phyloP scores from a whole-genome alignment of 108 stramenopile species.

The Cylindrotheca closterium region DNA sequence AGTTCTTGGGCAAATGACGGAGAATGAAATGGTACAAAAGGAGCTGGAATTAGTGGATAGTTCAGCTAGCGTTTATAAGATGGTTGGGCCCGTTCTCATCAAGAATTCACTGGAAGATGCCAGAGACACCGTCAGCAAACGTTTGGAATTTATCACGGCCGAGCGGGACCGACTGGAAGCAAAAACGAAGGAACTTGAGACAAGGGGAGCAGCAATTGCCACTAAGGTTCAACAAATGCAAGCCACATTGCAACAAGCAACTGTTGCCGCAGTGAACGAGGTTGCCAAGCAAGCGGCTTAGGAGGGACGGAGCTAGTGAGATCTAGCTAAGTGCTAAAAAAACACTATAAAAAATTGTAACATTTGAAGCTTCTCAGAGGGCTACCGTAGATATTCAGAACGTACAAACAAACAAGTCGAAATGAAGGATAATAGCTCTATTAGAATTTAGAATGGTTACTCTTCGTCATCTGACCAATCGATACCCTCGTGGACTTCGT shows the following conservation, averaged over 20 bases:
- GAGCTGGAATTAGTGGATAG: conserved; percentile 50
- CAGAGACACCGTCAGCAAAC: conserved; percentile 80
- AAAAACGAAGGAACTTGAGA: conserved; percentile 53
- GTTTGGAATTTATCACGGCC: conserved; percentile 82
- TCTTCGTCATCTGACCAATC: conserved; percentile 85
- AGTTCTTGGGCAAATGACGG: conserved; percentile 77
- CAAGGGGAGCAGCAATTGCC: conserved; percentile 54
- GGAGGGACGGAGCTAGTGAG: no score
- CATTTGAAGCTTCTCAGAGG: no score
- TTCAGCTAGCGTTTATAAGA: conserved; percentile 73
- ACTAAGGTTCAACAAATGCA: conserved; percentile 83
- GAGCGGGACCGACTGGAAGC: conserved; percentile 67
- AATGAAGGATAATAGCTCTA: no score
- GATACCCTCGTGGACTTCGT: conserved; percentile 82
- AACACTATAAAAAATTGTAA: no score
- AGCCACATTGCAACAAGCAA: conserved; percentile 73
- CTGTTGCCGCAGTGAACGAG: conserved; percentile 78
- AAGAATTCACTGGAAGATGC: conserved; percentile 89
- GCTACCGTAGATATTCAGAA: no score
- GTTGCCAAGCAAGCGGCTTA: conserved; percentile 51
- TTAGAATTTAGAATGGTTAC: no score
- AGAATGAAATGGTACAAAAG: conserved; percentile 89
- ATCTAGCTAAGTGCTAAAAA: no score
- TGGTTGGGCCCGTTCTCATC: conserved; percentile 91
- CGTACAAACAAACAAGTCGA: no score